phyloP scores from a whole-genome alignment of 2,329 filamentous ascomycete genomes.

The Paecilomyces dactylethromorphus region DNA sequence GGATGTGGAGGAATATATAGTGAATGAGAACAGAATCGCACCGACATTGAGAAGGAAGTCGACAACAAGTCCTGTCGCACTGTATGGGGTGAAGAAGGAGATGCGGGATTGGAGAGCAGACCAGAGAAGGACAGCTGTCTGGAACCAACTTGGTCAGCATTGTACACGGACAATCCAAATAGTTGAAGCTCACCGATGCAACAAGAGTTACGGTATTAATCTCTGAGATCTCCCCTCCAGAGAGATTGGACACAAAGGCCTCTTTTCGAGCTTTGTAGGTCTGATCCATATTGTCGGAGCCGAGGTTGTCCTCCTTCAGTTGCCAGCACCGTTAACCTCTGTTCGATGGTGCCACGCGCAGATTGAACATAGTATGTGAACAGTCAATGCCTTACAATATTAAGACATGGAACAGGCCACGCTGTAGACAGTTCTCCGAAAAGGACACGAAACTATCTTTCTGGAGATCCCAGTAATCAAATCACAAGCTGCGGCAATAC shows the following conservation, averaged over 20 bases:
- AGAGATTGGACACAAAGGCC: conserved; percentile 87
- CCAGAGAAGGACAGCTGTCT: conserved; percentile 83
- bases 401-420: not conserved
- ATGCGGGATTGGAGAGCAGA: conserved; percentile 78
- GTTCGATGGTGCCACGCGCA: not conserved
- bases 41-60: conserved; percentile 86
- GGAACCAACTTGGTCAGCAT: conserved; percentile 6
- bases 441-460: not conserved
- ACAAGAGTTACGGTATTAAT: conserved; percentile 82
- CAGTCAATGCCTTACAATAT: not conserved
- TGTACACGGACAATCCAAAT: conserved; percentile 7
- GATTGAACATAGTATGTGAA: not conserved
- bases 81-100: conserved; percentile 75
- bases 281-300: conserved; percentile 24
- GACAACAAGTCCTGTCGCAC: conserved; percentile 58
- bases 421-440: not conserved
- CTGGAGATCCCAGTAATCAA: not conserved
- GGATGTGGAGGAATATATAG: conserved; percentile 71
- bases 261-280: conserved; percentile 90
- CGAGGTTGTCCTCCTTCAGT: not conserved
- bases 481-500: not conserved
- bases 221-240: conserved; percentile 74
- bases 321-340: not conserved
- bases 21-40: conserved; percentile 75
- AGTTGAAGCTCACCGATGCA: conserved; percentile 61